Percentiles rank a stretch among this genome's conserved stretches.
Conservation (phyloP, 192 early-diverging fungal genomes). For the Coemansia sp. region DNA sequence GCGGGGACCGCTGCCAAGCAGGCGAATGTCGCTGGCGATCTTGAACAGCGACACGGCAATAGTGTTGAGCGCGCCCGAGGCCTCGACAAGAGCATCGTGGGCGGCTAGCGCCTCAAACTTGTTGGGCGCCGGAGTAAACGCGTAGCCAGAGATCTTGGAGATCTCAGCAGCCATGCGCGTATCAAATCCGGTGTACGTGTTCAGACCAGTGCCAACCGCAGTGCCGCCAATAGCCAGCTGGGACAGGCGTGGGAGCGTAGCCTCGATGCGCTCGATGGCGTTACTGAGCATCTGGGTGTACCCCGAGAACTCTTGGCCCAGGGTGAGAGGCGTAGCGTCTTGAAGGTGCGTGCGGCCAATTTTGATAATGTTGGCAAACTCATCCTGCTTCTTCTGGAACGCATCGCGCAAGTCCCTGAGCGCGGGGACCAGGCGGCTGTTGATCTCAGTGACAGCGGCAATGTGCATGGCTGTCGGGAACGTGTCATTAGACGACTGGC, state of each 20-base stretch:
- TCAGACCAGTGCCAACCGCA: conserved; percentile 96
- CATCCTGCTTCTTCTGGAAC: conserved; percentile 72
- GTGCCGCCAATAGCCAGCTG: conserved; percentile 97
- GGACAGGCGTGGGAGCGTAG: conserved; percentile 79
- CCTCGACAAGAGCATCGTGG: conserved; percentile 98
- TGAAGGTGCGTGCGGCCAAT: conserved; percentile 99
- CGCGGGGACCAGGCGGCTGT: conserved; percentile 82
- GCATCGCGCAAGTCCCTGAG: conserved; percentile 79
- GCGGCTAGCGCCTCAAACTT: conserved; percentile 99
- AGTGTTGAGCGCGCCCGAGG: conserved; percentile 92
- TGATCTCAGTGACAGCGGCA: conserved; percentile 86
- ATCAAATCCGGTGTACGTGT: conserved; percentile 93
- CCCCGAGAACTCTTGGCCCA: conserved; percentile 99
- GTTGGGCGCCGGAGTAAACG: conserved; percentile 96
- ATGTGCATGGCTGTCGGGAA: conserved; percentile 99
- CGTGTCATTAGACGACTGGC: conserved; percentile 97
- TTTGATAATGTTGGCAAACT: conserved; percentile 95
- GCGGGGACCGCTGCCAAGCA: conserved; percentile 95
- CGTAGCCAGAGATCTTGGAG: conserved; percentile 80
- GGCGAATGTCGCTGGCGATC: conserved; percentile 98
- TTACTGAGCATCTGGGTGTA: conserved; percentile 90
- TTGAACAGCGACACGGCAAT: conserved; percentile 96
- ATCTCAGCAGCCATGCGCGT: conserved; percentile 88
- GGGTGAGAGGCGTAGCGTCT: conserved; percentile 96
- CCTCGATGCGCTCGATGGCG: conserved; percentile 86